Evolutionary conservation across 768 basidiomycete genomes (phyloP), one percentile per base, ranked within the genome.

Genomic region (Hypholoma sublateritium): DNA sequence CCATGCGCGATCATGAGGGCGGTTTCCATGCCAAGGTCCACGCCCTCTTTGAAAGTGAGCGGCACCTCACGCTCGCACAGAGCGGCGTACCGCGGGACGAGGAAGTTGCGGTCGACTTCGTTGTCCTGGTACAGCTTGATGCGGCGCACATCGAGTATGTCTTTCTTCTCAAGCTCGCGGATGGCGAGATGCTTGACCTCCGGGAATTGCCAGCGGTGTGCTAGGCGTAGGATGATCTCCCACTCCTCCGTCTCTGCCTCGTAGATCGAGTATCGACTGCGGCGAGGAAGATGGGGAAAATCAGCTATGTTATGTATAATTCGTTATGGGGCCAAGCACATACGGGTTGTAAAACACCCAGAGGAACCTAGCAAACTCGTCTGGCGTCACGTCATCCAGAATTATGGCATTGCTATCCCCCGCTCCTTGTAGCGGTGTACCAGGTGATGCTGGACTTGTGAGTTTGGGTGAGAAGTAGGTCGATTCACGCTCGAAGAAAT

Each of bases 401-500:
- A 77, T 69, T 22, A 84, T 74, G 0, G 82, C 76, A 28, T 69
- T 73, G 0, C 61, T 56, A 43, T 82, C 81, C 0, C 63, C 66
- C 1, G 73, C 70, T 2, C 82, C 83, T 24, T 67, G 66, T 1
- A 56, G 66, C 0, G 59, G 63, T 8, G 70, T 57, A 5, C 72
- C 73, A 19, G 74, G 66, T 6, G 69, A 62, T 4, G 69, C 63
- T 6, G 77, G 69, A 16, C 54, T 46, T 4, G 63, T 58, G 37
- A 82, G 54, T 49, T 74, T 70, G 0, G 68, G 65, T 9, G 66
- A 67, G 65, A 87, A 86, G 28, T 70, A 75, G 0, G 68, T 49
- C 0, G 86, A 87, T 50, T 89, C 86, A 0, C 87, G 72, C n/a
- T 77, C 75, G 37, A 89, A 86, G 48, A 88, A 87, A 43, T 80